A percentile compares a stretch with the other conserved stretches of the same genome.
These are phyloP conservation scores for Myxozyma udenii DNA, from an alignment of 805 yeast genomes.

Conservation along the genomic window DNA sequence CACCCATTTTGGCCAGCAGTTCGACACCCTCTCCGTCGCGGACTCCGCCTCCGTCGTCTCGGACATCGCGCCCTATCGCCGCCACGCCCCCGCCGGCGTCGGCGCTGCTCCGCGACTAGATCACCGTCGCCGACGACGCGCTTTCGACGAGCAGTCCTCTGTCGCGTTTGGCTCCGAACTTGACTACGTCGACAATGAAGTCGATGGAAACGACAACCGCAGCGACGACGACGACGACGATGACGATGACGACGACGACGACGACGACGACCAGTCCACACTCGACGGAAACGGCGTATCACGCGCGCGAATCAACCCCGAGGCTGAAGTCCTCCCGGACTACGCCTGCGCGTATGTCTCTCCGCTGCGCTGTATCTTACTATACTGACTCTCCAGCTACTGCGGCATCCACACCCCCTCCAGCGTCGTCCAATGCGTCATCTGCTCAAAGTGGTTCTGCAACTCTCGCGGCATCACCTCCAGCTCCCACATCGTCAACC, in stretches of 20 bases:
- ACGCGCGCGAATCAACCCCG: slow-evolving; percentile 22
- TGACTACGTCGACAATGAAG: slow-evolving; percentile 20
- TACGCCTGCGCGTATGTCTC: slow-evolving; percentile 46
- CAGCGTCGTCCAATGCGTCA: slow-evolving; percentile 69
- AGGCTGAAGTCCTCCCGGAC: slow-evolving; percentile 36
- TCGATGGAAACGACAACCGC: slow-evolving; percentile 27
- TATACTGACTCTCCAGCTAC: slow-evolving; percentile 41
- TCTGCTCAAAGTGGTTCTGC: slow-evolving; percentile 87
- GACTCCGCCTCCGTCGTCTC: slow-evolving; percentile 36
- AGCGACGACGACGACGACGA: slow-evolving; percentile 24
- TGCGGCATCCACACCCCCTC: slow-evolving; percentile 69
- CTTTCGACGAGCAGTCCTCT: slow-evolving; percentile 12
- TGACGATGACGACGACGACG: slow-evolving; percentile 22
- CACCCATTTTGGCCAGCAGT: slow-evolving; percentile 26
- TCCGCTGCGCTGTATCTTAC: not conserved
- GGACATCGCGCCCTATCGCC: slow-evolving; percentile 31
- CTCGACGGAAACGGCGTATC: slow-evolving; percentile 27
- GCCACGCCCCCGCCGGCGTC: not conserved
- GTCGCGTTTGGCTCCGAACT: slow-evolving; percentile 14
- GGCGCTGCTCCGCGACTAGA: not conserved
- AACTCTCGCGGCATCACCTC: slow-evolving; percentile 59
- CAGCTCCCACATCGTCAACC: slow-evolving; percentile 81
- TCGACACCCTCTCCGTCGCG: slow-evolving; percentile 21
- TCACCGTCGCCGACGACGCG: not conserved
- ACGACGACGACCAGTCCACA: slow-evolving; percentile 22